phyloP scores from a whole-genome alignment of 169 alveolate species.

The Miamiensis avidus region DNA sequence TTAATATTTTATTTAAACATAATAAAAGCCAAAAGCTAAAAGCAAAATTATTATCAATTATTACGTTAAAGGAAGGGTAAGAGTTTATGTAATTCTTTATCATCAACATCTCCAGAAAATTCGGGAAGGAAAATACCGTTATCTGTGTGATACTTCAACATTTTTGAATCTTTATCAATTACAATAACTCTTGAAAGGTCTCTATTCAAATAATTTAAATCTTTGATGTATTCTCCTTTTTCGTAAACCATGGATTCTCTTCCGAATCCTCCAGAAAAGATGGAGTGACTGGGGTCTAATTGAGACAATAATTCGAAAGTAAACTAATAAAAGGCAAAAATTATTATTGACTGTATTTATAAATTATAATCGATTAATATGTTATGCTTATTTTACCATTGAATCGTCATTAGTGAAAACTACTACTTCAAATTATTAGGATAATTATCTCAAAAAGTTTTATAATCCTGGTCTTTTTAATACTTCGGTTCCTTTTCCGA shows the following conservation, averaged over 20 bases:
- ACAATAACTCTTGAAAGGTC: slow-evolving; percentile 57
- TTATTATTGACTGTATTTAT: background rate
- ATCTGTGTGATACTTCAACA: slow-evolving; percentile 49
- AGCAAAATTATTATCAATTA: background rate
- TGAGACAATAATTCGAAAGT: slow-evolving; percentile 53
- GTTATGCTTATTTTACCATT: slow-evolving; percentile 22
- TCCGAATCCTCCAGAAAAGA: slow-evolving; percentile 66
- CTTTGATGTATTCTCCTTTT: slow-evolving; percentile 68
- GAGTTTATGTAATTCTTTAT: slow-evolving; percentile 59
- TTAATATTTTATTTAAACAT: background rate
- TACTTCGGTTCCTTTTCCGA: slow-evolving; percentile 70
- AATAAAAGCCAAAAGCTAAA: too few species aligned
- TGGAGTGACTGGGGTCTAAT: slow-evolving; percentile 59
- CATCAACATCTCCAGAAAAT: slow-evolving; percentile 66
- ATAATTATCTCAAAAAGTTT: slow-evolving; percentile 61
- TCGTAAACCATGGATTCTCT: slow-evolving; percentile 68
- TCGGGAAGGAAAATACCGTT: slow-evolving; percentile 64
- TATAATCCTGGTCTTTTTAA: slow-evolving; percentile 74
- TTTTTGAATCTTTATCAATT: slow-evolving; percentile 61
- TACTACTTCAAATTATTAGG: slow-evolving; percentile 68
- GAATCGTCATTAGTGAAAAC: slow-evolving; percentile 76
- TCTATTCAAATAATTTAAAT: slow-evolving; percentile 73
- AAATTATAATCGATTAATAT: too few species aligned
- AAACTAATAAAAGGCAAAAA: slow-evolving; percentile 24
- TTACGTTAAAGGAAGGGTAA: slow-evolving; percentile 67